Percentiles rank a stretch among this genome's conserved stretches.
phyloP scores from a whole-genome alignment of 2,329 filamentous ascomycete species.

The Raffaelea albimanens region DNA sequence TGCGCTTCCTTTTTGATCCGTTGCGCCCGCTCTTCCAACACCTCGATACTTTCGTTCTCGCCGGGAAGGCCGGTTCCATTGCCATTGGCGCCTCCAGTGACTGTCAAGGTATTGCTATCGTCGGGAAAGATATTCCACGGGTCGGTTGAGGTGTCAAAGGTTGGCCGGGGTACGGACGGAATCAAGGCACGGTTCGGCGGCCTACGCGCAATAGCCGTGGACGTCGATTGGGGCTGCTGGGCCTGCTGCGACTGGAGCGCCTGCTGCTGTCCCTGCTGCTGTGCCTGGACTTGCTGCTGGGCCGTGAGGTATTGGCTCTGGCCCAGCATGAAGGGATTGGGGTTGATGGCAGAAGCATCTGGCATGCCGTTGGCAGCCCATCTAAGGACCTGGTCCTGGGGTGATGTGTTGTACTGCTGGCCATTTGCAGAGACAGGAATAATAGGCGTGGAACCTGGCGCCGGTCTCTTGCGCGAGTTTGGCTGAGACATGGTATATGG shows the following conservation, averaged over 20 bases:
- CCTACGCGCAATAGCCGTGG: constrained; percentile 42
- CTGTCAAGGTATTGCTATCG: constrained; percentile 22
- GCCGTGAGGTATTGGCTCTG: constrained; percentile 17
- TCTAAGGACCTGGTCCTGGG: constrained; percentile 36
- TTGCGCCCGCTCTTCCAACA: constrained; percentile 69
- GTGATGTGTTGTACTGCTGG: constrained; percentile 30
- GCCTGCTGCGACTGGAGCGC: constrained; percentile 9
- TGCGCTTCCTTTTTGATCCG: constrained; percentile 81
- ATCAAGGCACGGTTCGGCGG: constrained; percentile 42
- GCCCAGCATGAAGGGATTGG: constrained; percentile 29
- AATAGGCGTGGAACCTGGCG: constrained; percentile 60
- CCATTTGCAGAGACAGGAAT: constrained; percentile 23
- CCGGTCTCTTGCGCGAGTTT: constrained; percentile 60
- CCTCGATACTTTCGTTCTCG: constrained; percentile 64
- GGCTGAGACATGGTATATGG: constrained; percentile 33
- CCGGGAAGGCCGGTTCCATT: constrained; percentile 17
- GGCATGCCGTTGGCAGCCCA: constrained; percentile 31
- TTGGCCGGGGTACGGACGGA: constrained; percentile 29
- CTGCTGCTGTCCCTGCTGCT: constrained; percentile 14
- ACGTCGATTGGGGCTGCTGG: constrained; percentile 17
- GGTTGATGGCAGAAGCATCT: constrained; percentile 27
- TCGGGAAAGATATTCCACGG: constrained; percentile 32
- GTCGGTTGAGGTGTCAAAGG: constrained; percentile 30
- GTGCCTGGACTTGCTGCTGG: background rate
- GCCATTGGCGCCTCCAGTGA: background rate